Evolutionary conservation across 495 filamentous ascomycete genomes (phyloP), one percentile per base, ranked within the genome.

Genomic region (Oidiodendron maius): DNA sequence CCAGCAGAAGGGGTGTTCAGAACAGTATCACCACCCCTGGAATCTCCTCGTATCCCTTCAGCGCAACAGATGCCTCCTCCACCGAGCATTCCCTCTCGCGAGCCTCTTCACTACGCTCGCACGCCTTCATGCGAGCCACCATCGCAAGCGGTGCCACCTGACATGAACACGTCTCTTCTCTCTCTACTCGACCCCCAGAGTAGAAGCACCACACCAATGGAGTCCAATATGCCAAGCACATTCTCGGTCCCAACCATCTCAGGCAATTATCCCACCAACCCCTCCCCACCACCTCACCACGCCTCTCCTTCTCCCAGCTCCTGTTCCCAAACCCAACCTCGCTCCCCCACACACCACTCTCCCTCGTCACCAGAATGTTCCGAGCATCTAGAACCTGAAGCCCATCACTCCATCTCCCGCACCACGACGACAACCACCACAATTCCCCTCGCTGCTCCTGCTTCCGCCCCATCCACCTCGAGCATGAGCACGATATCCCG

Each of bases 121-220:
- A 75, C 71, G 1, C 75, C 75, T 4, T 76, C 75, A 6, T 65
- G 70, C 41, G 72, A 78, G 10, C 73, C 72, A 17, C 73, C 72
- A 0, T 56, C 70, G n/a, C 68, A 64, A 48, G 72, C 73, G 28
- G 42, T 76, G 12, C 32, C 67, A 16, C 53, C 57, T 12, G 65
- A 72, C 23, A 57, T 21, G 21, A 70, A 73, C 34, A 70, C 70
- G 0, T 80, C 76, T 3, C 65, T 80, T 3, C 60, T 76, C 15
- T 80, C 75, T 0, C 71, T 80, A n/a, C 71, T 78, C 48, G 68
- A 76, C 45, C 61, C 37, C 61, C 1, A 47, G 44, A 20, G 54
- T 59, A n/a, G n/a, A n/a, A n/a, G n/a, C n/a, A n/a, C n/a, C n/a
- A n/a, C n/a, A n/a, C 11, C 20, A 23, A 8, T 18, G 1, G n/a